These are phyloP conservation scores for Albugo laibachii DNA, from an alignment of 352 stramenopile genomes.

Conservation along the genomic window DNA sequence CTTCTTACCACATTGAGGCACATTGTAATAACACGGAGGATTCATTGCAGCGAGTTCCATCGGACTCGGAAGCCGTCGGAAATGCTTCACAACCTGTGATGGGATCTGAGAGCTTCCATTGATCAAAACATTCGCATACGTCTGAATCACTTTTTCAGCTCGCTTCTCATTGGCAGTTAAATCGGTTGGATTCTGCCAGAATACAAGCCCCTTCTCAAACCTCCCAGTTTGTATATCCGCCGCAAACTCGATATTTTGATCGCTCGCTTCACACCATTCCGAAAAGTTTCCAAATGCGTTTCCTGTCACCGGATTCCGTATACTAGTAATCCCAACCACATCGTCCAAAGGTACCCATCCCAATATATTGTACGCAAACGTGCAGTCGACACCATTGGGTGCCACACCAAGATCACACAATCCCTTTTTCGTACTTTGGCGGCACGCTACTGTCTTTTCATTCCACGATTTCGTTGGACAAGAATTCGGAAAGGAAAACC, in stretches of 20 bases:
- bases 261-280: constrained; percentile 32
- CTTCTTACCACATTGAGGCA: constrained; percentile 2
- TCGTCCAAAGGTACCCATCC: constrained; percentile 64
- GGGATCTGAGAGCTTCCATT: constrained; percentile 25
- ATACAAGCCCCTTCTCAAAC: constrained; percentile 20
- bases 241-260: constrained; percentile 35
- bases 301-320: constrained; percentile 17
- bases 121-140: constrained; percentile 24
- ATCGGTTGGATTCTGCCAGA: constrained; percentile 50
- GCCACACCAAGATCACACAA: constrained; percentile 32
- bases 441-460: constrained; percentile 38
- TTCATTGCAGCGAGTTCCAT: constrained; percentile 25
- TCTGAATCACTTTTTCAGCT: constrained; percentile 21
- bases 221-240: constrained; percentile 15
- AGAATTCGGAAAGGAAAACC: constrained; percentile 67
- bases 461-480: constrained; percentile 30
- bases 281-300: constrained; percentile 40
- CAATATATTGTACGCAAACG: constrained; percentile 56
- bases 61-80: constrained; percentile 29
- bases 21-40: constrained; percentile 50
- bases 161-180: constrained; percentile 24
- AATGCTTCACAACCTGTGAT: constrained; percentile 6
- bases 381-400: constrained; percentile 49
- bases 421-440: constrained; percentile 23
- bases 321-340: constrained; percentile 44